Base-by-base conservation (phyloP, 805 yeast species). In the Metschnikowia picachoensis region DNA sequence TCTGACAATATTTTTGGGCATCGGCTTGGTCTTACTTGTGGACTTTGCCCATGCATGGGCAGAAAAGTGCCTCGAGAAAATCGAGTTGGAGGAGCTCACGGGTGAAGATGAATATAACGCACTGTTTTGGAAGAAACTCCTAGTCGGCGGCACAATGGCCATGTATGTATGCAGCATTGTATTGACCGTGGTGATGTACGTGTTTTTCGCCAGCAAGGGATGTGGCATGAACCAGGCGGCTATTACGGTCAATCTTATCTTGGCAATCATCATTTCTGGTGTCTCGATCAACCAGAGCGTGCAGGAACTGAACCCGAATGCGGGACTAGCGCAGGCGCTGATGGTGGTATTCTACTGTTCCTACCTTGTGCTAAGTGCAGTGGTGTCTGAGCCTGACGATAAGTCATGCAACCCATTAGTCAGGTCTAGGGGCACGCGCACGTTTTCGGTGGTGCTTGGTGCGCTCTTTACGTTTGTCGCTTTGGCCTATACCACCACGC, bases 11-110 rank as follows among this genome's bases (percentile, higher is more conserved):
- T 94, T 94, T 67, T 78, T 92, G 32, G 82, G 94, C 13, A 87
- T 94, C 50, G 99, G 99, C 1, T 76, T 94, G 47, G 85, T 95
- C 12, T 72, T 94, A 41, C 71, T 94, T 40, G 97, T 94, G 30
- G 99, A 94, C 65, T 94, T 89, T 74, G 98, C 99, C 4, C 98
- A 94, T 66, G 92, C 92, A 56, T 94, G 97, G 97, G 97, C 98
- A 0, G 99, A 94, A 59, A 87, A 86, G 8, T 94, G 99, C 64
- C 76, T 94, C 44, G 90, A 85, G 53, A 87, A 89, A 57, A 88
- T 94, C 35, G 98, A 94, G 61, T 82, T 83, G 57, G 92, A 86
- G 47, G 81, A 74, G 48, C 53, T 71, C 34, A 68, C 75, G 4
- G 81, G 77, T 39, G 80, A 73, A 38, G 73, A 72, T 15, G 79